A percentile compares a stretch with the other conserved stretches of the same genome.
phyloP scores from a whole-genome alignment of 2,329 filamentous ascomycete genomes.

The Diaporthe sp. region DNA sequence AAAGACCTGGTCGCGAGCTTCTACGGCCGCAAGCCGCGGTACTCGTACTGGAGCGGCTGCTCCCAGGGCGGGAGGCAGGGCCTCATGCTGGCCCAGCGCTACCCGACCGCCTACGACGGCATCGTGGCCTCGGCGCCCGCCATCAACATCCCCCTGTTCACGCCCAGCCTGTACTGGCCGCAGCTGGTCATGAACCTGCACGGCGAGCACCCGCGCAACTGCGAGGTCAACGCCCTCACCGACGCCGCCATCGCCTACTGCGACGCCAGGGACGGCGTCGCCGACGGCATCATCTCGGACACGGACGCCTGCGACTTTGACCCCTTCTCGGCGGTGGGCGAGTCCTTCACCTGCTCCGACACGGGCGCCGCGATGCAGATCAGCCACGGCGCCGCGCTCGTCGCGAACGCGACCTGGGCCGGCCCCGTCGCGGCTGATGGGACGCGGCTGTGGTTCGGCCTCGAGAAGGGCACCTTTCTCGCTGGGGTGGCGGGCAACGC shows the following conservation, averaged over 20 bases:
- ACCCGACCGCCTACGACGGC: constrained; percentile 70
- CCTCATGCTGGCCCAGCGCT: constrained; percentile 65
- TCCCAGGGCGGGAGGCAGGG: constrained; percentile 72
- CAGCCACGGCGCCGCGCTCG: not conserved
- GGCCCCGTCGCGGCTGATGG: not conserved
- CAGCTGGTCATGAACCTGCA: constrained; percentile 44
- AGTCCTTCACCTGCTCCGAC: constrained; percentile 3
- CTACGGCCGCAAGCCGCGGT: constrained; percentile 54
- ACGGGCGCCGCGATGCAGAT: not conserved
- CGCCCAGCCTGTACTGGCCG: constrained; percentile 57
- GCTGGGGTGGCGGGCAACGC: not conserved
- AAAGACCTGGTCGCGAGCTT: constrained; percentile 60
- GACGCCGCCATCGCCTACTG: constrained; percentile 56
- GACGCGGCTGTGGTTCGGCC: constrained; percentile 5
- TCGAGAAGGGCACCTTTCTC: not conserved
- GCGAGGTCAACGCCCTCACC: constrained; percentile 54
- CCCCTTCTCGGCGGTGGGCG: not conserved
- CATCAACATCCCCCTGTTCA: constrained; percentile 51
- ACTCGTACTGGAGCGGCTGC: constrained; percentile 70
- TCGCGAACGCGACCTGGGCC: not conserved
- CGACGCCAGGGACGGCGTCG: constrained; percentile 61
- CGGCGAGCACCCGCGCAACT: constrained; percentile 56
- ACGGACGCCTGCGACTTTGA: constrained; percentile 50
- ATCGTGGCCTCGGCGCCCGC: constrained; percentile 65
- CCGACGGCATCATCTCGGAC: constrained; percentile 56